phyloP scores from a whole-genome alignment of 306 rosid species.

The Pueraria montana region DNA sequence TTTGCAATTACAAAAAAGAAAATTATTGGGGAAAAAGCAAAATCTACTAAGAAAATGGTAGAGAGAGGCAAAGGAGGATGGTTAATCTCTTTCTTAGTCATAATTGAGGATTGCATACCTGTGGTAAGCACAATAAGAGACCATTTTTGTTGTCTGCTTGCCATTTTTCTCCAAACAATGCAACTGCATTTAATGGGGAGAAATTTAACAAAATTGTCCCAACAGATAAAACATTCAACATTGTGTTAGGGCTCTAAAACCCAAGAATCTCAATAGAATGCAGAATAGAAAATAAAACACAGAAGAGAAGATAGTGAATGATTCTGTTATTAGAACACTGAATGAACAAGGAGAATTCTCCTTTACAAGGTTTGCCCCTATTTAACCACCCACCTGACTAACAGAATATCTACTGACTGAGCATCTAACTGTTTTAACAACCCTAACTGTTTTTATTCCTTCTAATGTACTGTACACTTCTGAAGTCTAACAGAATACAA shows the following conservation, averaged over 20 bases:
- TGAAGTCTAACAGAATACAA: conserved; percentile 8
- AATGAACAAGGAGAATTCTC: conserved; percentile 5
- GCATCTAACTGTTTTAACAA: neutral
- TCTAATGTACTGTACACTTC: neutral
- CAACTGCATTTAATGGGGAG: conserved; percentile 70
- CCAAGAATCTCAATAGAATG: neutral
- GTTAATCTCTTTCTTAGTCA: conserved; percentile 14
- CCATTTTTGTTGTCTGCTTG: conserved; percentile 89
- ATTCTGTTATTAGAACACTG: neutral
- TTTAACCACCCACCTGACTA: conserved; percentile 1
- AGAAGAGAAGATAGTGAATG: neutral
- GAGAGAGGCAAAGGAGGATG: conserved; percentile 2
- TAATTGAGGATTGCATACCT: conserved; percentile 68
- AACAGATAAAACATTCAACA: conserved; percentile 28
- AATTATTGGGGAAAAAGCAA: conserved; percentile 31
- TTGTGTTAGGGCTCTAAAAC: conserved; percentile 6
- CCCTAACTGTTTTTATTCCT: neutral
- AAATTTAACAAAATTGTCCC: conserved; percentile 37
- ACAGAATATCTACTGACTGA: neutral
- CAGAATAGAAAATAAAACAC: conserved; percentile 1
- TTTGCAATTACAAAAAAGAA: conserved; percentile 7
- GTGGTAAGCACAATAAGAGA: conserved; percentile 97
- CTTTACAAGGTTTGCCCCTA: neutral
- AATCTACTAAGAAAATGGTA: conserved; percentile 10
- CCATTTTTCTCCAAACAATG: conserved; percentile 97